Base-by-base conservation (phyloP, 176 grass and related monocot species). In the Dactylis glomerata region DNA sequence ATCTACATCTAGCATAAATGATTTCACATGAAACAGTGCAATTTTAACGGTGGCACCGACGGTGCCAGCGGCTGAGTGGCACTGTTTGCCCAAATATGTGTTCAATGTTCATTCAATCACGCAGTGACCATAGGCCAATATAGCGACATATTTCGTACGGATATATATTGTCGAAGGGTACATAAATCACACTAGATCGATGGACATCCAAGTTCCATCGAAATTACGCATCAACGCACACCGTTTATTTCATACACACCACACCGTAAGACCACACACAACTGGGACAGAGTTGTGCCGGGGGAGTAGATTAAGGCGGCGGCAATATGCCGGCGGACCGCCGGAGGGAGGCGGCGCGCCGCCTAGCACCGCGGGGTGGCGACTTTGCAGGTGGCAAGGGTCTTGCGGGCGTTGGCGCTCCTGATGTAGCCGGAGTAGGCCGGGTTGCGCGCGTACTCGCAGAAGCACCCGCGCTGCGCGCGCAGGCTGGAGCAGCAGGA, bases 401-500 rank as follows among this genome's bases (percentile, higher is more conserved):
- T 16, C 36, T 4, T 17, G 57, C 57, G 75, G 11, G 84, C 28
- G 75, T 10, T 68, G 80, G 57, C 22, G 84, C 84, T 87, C 57
- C 42, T 87, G 67, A 87, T 80, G 84, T 90, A 90, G n/a, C 3
- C 0, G 57, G 67, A 0, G 75, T 87, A 90, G 8, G 47, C 67
- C 22, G 84, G 89, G 89, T 87, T 75, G 28, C 13, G 34, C 17
- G 84, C 84, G 84, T 16, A 90, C 84, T 87, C 47, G 75, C 89
- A 90, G 84, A 87, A 87, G 89, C 89, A 90, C 1, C 75, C 38
- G 22, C 20, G 11, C 89, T 87, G 88, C 22, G 46, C 47, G 24
- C 47, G 56, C 75, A 90, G 89, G 57, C 9, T 86, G n/a, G 75
- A 23, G 89, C 89, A 87, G 84, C 84, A 87, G 67, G 67, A 0